Evolutionary conservation across 768 basidiomycete species (phyloP).

Genomic region (Trametes cubensis): DNA sequence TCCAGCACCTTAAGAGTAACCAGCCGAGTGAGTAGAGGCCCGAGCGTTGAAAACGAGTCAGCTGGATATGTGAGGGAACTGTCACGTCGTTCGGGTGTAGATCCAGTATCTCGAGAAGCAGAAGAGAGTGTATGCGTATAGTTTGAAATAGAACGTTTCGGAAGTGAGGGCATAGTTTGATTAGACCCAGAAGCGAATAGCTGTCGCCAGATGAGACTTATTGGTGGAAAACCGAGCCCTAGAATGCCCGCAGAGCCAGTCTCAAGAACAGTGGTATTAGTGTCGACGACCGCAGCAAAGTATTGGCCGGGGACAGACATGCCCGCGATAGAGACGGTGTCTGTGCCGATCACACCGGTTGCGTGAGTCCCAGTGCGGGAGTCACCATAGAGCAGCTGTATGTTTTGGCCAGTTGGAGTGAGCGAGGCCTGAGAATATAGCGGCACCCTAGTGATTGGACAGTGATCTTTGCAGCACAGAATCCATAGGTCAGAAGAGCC

Average conservation of each 20-base stretch:
- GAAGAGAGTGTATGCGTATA: not conserved
- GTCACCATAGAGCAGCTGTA: conserved; percentile 66
- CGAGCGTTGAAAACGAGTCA: conserved; percentile 36
- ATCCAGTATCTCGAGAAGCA: conserved; percentile 21
- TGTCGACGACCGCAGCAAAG: conserved; percentile 68
- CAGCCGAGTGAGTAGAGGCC: conserved; percentile 39
- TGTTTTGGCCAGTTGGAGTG: conserved; percentile 48
- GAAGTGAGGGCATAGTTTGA: not conserved
- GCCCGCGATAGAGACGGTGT: conserved; percentile 57
- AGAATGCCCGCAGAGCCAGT: conserved; percentile 68
- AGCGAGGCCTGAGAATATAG: conserved; percentile 57
- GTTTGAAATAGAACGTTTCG: not conserved
- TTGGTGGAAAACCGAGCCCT: conserved; percentile 74
- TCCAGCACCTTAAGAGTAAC: conserved; percentile 40
- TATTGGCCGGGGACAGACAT: conserved; percentile 53
- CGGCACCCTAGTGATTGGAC: conserved; percentile 42
- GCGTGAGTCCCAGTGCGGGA: conserved; percentile 72
- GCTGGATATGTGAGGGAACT: conserved; percentile 1
- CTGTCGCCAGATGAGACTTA: conserved; percentile 38
- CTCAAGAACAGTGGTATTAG: conserved; percentile 63
- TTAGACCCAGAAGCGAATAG: conserved; percentile 23
- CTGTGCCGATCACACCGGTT: conserved; percentile 61
- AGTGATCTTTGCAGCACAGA: conserved; percentile 55
- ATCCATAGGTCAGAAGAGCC: conserved; percentile 83
- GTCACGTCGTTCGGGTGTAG: conserved; percentile 5